Conservation (phyloP, 2,329 filamentous ascomycete genomes). For the Claviceps sorghi region DNA sequence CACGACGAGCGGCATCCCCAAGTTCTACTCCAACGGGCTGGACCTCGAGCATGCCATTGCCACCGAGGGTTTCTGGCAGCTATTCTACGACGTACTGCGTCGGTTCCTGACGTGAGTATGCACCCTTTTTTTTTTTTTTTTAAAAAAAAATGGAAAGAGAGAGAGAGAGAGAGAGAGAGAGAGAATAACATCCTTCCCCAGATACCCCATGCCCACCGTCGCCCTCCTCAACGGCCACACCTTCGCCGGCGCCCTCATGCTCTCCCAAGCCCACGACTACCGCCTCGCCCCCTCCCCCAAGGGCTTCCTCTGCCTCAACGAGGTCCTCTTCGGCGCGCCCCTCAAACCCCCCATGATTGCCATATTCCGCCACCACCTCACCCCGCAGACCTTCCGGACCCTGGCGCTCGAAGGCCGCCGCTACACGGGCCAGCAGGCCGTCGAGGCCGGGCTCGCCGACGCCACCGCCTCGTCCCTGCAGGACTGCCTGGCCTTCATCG, state of each 20-base stretch:
- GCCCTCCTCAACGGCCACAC: conserved; percentile 69
- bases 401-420: conserved; percentile 62
- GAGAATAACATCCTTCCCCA: conserved; percentile 27
- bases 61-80: conserved; percentile 46
- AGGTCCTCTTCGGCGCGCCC: conserved; percentile 66
- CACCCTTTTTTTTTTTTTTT: no score
- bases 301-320: conserved; percentile 70
- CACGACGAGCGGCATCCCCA: conserved; percentile 59
- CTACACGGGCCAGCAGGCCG: conserved; percentile 47
- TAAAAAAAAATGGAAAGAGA: neutral
- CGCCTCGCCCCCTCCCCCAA: conserved; percentile 55
- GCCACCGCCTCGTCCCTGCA: conserved; percentile 39
- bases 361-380: conserved; percentile 58
- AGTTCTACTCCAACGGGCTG: conserved; percentile 77
- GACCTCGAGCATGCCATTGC: conserved; percentile 53
- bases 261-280: conserved; percentile 74
- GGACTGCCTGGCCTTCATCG: conserved; percentile 45
- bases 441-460: conserved; percentile 56
- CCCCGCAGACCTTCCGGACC: conserved; percentile 40
- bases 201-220: conserved; percentile 68
- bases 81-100: conserved; percentile 50
- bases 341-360: conserved; percentile 58
- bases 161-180: neutral
- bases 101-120: conserved; percentile 35
- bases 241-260: conserved; percentile 61